Conservation (phyloP, 371 early-diverging fungal species). For the Coemansia sp. region DNA sequence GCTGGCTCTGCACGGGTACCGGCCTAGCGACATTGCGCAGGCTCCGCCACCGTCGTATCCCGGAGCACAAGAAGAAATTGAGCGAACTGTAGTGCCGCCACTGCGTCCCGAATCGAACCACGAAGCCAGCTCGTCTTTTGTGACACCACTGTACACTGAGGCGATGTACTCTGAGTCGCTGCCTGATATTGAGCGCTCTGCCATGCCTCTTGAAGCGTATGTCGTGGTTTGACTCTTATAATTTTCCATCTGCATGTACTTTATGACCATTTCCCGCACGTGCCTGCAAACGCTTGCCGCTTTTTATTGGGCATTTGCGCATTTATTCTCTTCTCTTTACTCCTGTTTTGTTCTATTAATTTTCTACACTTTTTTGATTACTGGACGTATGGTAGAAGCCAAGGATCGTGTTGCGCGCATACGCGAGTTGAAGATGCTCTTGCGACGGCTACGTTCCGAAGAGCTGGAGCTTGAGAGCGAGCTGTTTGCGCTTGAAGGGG, state of each 20-base stretch:
- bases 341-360: background rate
- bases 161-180: background rate
- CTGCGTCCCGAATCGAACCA: background rate
- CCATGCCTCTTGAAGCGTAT: background rate
- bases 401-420: background rate
- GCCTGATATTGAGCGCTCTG: conserved; percentile 18
- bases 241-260: background rate
- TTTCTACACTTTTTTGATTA: background rate
- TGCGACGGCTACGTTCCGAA: conserved; percentile 26
- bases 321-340: background rate
- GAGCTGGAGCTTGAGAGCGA: conserved; percentile 40
- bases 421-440: conserved; percentile 13
- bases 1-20: conserved; percentile 36
- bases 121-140: background rate
- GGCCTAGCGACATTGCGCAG: conserved; percentile 15
- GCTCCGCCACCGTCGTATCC: conserved; percentile 46
- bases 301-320: background rate
- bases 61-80: conserved; percentile 23
- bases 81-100: conserved; percentile 33
- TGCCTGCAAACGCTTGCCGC: background rate
- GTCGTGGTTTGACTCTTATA: background rate
- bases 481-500: conserved; percentile 23
- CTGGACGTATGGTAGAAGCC: background rate
- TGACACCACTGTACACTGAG: background rate
- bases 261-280: background rate